These are phyloP conservation scores for Pyricularia pennisetigena DNA, from an alignment of 2,329 filamentous ascomycete genomes.

Conservation along the genomic window DNA sequence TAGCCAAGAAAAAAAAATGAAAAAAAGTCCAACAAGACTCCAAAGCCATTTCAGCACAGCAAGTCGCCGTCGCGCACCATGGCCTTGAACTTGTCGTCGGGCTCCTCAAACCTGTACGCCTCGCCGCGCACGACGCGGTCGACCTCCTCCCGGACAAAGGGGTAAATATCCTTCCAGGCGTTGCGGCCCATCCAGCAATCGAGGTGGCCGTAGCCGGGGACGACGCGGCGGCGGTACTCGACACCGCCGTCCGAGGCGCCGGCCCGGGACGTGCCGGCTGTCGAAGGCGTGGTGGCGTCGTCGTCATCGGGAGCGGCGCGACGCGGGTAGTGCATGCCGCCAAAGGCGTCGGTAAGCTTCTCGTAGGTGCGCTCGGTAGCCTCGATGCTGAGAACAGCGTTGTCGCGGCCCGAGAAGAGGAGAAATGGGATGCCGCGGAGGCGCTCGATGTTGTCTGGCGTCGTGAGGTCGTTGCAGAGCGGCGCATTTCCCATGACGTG, in stretches of 20 bases:
- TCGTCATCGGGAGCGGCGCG: constrained; percentile 12
- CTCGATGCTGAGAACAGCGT: constrained; percentile 43
- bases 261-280: too few relatives aligned
- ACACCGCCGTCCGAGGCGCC: constrained; percentile 11
- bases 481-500: constrained; percentile 42
- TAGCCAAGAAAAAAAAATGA: neutral
- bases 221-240: constrained; percentile 39
- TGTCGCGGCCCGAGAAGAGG: constrained; percentile 45
- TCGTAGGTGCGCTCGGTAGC: constrained; percentile 44
- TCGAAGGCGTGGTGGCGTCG: neutral
- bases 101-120: constrained; percentile 31
- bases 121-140: constrained; percentile 38
- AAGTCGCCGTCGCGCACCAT: constrained; percentile 31
- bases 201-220: constrained; percentile 49
- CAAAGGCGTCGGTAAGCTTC: constrained; percentile 40
- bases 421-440: constrained; percentile 44
- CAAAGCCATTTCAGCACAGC: constrained; percentile 15
- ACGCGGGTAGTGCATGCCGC: constrained; percentile 15
- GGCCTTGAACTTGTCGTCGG: constrained; percentile 28
- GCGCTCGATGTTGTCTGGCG: constrained; percentile 35
- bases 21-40: too few relatives aligned
- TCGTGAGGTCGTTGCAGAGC: constrained; percentile 28
- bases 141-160: constrained; percentile 42
- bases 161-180: constrained; percentile 50
- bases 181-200: constrained; percentile 54